These are phyloP conservation scores for Polygonum maritimum DNA, from an alignment of 148 eudicot genomes.

Conservation along the genomic window DNA sequence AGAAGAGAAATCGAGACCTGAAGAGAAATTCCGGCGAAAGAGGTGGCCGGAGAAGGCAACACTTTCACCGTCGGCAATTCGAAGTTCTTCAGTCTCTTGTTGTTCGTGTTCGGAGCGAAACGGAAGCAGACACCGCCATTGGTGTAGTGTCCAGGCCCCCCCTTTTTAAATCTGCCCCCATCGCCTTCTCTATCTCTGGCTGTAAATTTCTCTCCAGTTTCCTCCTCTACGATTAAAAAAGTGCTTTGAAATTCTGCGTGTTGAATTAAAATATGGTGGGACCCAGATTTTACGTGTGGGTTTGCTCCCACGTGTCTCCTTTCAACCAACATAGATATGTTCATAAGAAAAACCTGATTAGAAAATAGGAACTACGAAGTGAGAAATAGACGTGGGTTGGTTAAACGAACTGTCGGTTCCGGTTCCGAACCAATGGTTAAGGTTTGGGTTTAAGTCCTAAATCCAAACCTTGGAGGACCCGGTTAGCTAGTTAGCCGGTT, in stretches of 20 bases:
- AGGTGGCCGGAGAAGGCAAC: constrained; percentile 3
- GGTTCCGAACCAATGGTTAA: no score
- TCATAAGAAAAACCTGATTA: no score
- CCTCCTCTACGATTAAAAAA: neutral
- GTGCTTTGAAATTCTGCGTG: neutral
- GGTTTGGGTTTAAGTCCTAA: no score
- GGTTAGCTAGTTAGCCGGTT: no score
- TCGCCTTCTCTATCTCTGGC: neutral
- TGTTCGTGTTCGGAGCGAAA: neutral
- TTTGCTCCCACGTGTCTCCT: constrained; percentile 3
- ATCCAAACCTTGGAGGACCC: no score
- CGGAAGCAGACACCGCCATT: neutral
- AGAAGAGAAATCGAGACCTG: neutral
- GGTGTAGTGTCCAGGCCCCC: neutral
- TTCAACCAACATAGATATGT: neutral
- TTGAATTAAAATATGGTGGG: neutral
- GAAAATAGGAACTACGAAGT: no score
- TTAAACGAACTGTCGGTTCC: no score
- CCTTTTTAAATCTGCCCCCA: neutral
- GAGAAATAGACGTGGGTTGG: no score
- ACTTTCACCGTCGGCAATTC: constrained; percentile 16
- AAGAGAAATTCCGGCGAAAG: constrained; percentile 16
- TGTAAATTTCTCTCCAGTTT: neutral
- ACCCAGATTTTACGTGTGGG: neutral
- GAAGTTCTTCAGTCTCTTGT: neutral